Base-by-base conservation (phyloP, 139 green algal genomes). In the Micromonas pusilla region DNA sequence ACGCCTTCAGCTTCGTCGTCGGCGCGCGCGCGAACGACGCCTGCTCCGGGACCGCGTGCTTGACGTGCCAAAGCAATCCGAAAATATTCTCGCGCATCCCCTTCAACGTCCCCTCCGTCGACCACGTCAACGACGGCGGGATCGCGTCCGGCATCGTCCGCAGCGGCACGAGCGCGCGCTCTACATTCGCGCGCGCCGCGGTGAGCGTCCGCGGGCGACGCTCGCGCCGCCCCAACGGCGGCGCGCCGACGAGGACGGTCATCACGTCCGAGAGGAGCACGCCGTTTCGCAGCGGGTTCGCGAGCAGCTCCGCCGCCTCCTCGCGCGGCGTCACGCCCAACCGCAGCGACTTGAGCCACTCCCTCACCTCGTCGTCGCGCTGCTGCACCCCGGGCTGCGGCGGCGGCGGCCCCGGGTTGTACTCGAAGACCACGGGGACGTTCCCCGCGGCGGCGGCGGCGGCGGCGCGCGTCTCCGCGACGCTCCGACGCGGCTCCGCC, bases 241-340 rank as follows among this genome's bases (percentile, higher is more conserved):
- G 62, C 62, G 62, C 62, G 16, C 62, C 62, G n/a, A 68, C 26
- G 25, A 68, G n/a, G 20, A 68, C 62, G n/a, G 62, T 68, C n/a
- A 68, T 30, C 9, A 68, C 16, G 20, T 68, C 62, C n/a, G n/a
- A 36, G 13, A 68, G 62, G 4, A 68, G 62, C 16, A 68, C 62
- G 62, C 62, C 62, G 62, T 68, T 68, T 28, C 62, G 62, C n/a
- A 68, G 62, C 62, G 62, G 62, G 26, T 68, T 68, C 13, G 13
- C 20, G 9, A 68, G 26, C 62, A 68, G 25, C 16, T 30, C n/a
- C 62, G 62, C 62, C 16, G 62, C 62, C 20, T 68, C 62, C 26
- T 68, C 62, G 4, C 62, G 13, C 26, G n/a, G 16, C 62, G 20
- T 20, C n/a, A 68, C 62, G 25, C 26, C n/a, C 5, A 68, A 28